Percentiles rank a stretch among this genome's conserved stretches.
Conservation (phyloP, 148 eudicot genomes). For the Cornus controversa region DNA sequence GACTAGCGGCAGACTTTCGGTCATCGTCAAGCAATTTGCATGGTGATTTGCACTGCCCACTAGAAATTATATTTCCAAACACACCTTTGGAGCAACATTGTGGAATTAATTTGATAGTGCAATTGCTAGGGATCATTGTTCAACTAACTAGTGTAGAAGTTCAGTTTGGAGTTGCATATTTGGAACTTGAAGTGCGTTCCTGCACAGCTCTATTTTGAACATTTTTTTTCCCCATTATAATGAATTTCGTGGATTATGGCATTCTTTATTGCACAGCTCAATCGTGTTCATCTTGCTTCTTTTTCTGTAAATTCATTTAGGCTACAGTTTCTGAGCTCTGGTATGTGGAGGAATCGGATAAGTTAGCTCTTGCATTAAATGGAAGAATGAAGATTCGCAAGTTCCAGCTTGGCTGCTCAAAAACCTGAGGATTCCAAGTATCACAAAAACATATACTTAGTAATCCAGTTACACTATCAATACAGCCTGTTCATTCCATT, state of each 20-base stretch:
- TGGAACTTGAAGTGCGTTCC: background rate
- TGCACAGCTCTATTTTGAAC: background rate
- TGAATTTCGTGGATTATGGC: background rate
- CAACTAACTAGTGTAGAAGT: background rate
- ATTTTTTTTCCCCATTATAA: background rate
- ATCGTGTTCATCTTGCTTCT: background rate
- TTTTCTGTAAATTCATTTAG: constrained; percentile 32
- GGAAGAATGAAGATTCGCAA: constrained; percentile 71
- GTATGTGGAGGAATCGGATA: constrained; percentile 92
- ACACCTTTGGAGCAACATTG: background rate
- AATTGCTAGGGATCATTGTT: background rate
- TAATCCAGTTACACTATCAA: background rate
- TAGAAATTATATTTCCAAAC: background rate
- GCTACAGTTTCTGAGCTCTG: constrained; percentile 80
- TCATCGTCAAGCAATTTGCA: background rate
- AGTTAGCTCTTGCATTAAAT: constrained; percentile 81
- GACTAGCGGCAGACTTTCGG: background rate
- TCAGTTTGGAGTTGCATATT: background rate
- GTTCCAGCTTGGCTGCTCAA: constrained; percentile 71
- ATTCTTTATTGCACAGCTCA: background rate
- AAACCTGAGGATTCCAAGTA: constrained; percentile 25
- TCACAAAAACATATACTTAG: too few relatives aligned
- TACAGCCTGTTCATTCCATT: background rate
- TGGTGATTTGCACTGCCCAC: background rate
- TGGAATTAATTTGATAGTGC: background rate